Conservation (phyloP, 2,329 filamentous ascomycete genomes). For the Claviceps sorghi region DNA sequence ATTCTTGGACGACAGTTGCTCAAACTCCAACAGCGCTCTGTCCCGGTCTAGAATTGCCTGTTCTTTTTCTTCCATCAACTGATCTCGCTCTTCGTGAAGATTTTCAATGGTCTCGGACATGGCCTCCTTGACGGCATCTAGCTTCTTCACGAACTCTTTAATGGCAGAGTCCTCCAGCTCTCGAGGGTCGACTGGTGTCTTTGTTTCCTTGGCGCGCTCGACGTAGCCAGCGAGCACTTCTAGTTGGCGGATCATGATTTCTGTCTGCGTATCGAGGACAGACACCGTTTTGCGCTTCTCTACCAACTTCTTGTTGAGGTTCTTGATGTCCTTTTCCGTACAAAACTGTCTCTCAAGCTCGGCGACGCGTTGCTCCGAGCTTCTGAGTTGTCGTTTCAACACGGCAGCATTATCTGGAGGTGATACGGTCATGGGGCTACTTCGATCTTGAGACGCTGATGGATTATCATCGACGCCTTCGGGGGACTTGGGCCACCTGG, state of each 20-base stretch:
- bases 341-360: constrained; percentile 72
- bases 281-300: constrained; percentile 96
- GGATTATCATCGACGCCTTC: constrained; percentile 37
- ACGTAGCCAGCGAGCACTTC: constrained; percentile 82
- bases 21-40: constrained; percentile 86
- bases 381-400: constrained; percentile 62
- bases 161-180: constrained; percentile 81
- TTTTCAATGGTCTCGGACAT: constrained; percentile 45
- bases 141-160: constrained; percentile 72
- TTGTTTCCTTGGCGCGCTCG: constrained; percentile 69
- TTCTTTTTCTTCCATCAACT: constrained; percentile 71
- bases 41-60: constrained; percentile 75
- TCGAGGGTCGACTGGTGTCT: constrained; percentile 63
- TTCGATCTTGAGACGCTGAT: constrained; percentile 40
- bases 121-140: constrained; percentile 45
- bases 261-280: constrained; percentile 81
- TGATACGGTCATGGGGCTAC: constrained; percentile 54
- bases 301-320: constrained; percentile 71
- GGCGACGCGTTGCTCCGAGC: constrained; percentile 69
- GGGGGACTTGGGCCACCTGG: constrained; percentile 57
- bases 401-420: constrained; percentile 51
- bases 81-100: constrained; percentile 58
- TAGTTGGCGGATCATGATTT: constrained; percentile 86
- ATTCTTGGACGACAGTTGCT: constrained; percentile 88
- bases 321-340: constrained; percentile 51